Conservation (phyloP, 306 rosid genomes). For the Mimosa bimucronata region DNA sequence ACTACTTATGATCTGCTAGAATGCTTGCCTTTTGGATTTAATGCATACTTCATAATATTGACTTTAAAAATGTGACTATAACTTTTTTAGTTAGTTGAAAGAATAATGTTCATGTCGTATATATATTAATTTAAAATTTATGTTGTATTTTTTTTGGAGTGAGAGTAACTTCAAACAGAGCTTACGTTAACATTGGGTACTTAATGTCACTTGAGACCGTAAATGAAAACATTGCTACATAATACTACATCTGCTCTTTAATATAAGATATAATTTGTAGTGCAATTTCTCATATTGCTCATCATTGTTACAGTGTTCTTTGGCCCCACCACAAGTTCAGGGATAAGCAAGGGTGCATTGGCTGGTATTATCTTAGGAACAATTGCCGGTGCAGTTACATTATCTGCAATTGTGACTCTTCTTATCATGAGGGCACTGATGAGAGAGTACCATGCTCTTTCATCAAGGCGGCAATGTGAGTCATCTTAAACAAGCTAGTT, state of each 20-base stretch:
- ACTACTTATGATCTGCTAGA: conserved; percentile 36
- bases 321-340: conserved; percentile 38
- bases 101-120: too few species aligned
- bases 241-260: too few species aligned
- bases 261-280: too few species aligned
- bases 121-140: too few species aligned
- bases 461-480: conserved; percentile 73
- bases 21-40: conserved; percentile 4
- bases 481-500: conserved; percentile 39
- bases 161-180: too few species aligned
- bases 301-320: conserved; percentile 50
- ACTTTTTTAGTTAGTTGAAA: too few species aligned
- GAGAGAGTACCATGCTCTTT: conserved; percentile 44
- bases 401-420: conserved; percentile 70
- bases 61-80: too few species aligned
- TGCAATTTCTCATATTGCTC: conserved; percentile 28
- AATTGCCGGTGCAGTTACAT: conserved; percentile 63
- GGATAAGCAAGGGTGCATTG: conserved; percentile 69
- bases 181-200: too few species aligned
- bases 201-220: too few species aligned
- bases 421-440: conserved; percentile 54
- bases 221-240: too few species aligned
- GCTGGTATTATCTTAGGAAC: conserved; percentile 76
- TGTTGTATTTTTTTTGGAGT: too few species aligned
- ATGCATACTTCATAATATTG: not conserved